Base-by-base conservation (phyloP, 768 basidiomycete species). In the Clavulina sp. region DNA sequence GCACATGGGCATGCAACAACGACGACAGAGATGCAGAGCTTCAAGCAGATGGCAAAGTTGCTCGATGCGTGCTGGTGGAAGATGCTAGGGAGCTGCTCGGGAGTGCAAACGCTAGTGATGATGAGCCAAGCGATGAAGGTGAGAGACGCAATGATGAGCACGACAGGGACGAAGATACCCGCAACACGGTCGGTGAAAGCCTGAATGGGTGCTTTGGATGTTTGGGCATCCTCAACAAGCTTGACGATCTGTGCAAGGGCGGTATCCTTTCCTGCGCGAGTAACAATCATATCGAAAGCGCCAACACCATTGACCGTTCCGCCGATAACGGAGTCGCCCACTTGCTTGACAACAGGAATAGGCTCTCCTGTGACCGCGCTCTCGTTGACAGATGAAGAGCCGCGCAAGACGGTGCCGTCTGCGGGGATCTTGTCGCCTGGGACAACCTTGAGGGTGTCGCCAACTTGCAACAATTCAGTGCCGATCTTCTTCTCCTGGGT, bases 1-100 rank as follows among this genome's bases (percentile, higher is more conserved):
- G 95, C 93, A 63, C 95, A 99, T 0, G 95, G 95, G 64, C 95
- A 99, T 21, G 95, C 93, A 49, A 99, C 91, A 47, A 99, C 95
- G 54, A 99, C 76, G 56, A 97, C 95, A 36, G 86, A 91, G 62
- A 97, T 99, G 64, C 93, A 96, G 60, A 99, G 80, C 68, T 93
- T 89, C 44, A 99, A 70, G 63, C 92, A 97, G 13, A 93, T 82
- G 4, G 86, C 84, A 53, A 96, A 70, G 60, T 82, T 84, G 60
- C 78, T 84, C 34, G 84, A 75, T 4, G 91, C 93, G 31, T 85
- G 79, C 23, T 70, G 71, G 58, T 75, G 77, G 74, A 99, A 99
- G 73, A 95, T 80, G 48, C 67, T 67, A 0, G 95, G 95, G 5
- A 99, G 71, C 4, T 73, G 70, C 21, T 77, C 72, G 40, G 64